Evolutionary conservation across 129 eudicot genomes (phyloP).

Genomic region (Arctium lappa): DNA sequence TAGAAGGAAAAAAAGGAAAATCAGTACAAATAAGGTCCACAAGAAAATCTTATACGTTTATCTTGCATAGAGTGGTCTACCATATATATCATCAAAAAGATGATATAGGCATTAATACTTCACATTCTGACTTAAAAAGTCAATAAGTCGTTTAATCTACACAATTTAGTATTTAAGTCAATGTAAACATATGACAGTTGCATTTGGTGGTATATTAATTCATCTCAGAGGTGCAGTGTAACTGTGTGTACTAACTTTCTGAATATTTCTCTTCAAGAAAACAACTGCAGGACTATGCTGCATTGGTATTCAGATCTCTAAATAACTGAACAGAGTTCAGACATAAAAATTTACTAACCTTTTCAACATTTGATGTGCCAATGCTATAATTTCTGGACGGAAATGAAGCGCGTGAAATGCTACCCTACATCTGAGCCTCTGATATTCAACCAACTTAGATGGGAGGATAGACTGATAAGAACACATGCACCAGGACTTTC

Average conservation of each 20-base stretch:
- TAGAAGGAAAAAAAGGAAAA: not conserved
- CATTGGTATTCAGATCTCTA: not conserved
- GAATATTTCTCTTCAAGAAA: not conserved
- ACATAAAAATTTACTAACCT: slow-evolving; percentile 31
- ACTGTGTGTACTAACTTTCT: not conserved
- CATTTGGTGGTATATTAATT: not conserved
- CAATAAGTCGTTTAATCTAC: not conserved
- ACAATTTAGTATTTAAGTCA: not conserved
- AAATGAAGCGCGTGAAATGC: slow-evolving; percentile 83
- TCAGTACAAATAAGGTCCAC: not conserved
- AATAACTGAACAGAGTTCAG: not conserved
- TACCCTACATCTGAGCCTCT: slow-evolving; percentile 86
- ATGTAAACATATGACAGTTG: not conserved
- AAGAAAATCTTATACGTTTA: not conserved
- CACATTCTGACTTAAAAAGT: not conserved
- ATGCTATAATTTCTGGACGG: slow-evolving; percentile 57
- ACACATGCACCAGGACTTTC: slow-evolving; percentile 1
- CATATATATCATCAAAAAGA: not conserved
- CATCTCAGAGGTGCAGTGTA: not conserved
- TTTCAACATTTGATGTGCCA: slow-evolving; percentile 58
- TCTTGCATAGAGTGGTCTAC: not conserved
- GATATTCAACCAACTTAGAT: slow-evolving; percentile 65
- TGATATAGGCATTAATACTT: not conserved
- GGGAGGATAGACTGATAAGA: slow-evolving; percentile 60
- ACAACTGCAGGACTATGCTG: not conserved